phyloP scores from a whole-genome alignment of 352 stramenopile species.

The Pythium myriotylum region DNA sequence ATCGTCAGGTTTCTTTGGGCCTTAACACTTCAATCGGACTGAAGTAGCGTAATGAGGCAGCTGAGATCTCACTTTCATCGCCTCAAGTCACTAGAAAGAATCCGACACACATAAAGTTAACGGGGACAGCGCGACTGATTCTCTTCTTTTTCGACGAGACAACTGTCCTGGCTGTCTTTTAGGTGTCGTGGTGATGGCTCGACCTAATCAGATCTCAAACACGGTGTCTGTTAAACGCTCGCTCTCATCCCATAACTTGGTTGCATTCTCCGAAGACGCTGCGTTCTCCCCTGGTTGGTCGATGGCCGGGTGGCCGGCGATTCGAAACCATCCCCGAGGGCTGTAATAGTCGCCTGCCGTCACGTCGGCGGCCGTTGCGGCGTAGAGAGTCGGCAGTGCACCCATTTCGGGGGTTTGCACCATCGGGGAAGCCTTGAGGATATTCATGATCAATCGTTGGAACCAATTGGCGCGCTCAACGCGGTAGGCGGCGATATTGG shows the following conservation, averaged over 20 bases:
- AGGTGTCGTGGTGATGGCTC: too few relatives aligned
- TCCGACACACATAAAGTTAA: too few relatives aligned
- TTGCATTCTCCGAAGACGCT: background rate
- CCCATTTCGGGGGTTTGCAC: constrained; percentile 45
- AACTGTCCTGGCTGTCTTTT: too few relatives aligned
- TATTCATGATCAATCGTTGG: constrained; percentile 27
- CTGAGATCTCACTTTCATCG: too few relatives aligned
- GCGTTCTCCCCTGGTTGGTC: background rate
- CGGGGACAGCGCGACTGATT: too few relatives aligned
- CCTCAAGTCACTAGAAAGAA: too few relatives aligned
- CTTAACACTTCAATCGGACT: too few relatives aligned
- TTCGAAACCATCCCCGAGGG: constrained; percentile 29
- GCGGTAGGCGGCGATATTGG: constrained; percentile 23
- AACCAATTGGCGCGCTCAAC: constrained; percentile 32
- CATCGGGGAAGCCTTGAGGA: constrained; percentile 34
- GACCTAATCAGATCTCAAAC: background rate
- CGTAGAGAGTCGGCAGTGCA: constrained; percentile 43
- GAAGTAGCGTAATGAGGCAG: too few relatives aligned
- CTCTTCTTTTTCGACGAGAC: too few relatives aligned
- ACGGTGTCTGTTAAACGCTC: background rate
- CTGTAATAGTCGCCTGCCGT: constrained; percentile 36
- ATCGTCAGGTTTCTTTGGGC: too few relatives aligned
- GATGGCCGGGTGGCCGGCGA: constrained; percentile 25
- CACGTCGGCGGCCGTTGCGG: constrained; percentile 36
- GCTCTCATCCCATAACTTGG: constrained; percentile 6